phyloP scores from a whole-genome alignment of 768 basidiomycete species.

The Mycena galopus region DNA sequence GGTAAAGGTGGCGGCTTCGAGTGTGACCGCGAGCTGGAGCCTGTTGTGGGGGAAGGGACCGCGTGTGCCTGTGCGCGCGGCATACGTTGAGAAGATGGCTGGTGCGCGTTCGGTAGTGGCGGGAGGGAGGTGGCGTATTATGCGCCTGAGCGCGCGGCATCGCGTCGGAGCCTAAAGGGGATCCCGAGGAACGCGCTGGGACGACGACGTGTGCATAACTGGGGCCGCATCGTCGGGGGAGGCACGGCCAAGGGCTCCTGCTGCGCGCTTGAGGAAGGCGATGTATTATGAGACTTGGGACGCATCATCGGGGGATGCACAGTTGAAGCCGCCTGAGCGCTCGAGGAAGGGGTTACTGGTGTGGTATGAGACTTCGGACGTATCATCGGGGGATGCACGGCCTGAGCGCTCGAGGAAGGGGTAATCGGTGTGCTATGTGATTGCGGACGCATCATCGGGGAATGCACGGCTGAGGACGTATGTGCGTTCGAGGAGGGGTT shows the following conservation, averaged over 20 bases:
- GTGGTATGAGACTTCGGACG: slow-evolving; percentile 4
- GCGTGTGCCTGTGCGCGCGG: slow-evolving; percentile 21
- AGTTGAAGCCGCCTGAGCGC: too few species aligned
- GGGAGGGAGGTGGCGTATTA: neutral
- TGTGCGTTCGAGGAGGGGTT: neutral
- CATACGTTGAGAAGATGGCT: neutral
- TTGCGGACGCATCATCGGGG: neutral
- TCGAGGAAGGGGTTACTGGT: neutral
- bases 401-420: too few species aligned
- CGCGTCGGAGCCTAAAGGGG: neutral
- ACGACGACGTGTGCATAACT: neutral
- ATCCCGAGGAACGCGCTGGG: neutral
- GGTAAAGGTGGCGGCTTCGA: slow-evolving; percentile 3
- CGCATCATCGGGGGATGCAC: slow-evolving; percentile 6
- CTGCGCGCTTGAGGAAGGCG: neutral
- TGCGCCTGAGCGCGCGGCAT: neutral
- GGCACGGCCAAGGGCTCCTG: neutral
- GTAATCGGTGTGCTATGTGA: too few species aligned
- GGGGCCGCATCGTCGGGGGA: neutral
- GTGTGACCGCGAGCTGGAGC: neutral
- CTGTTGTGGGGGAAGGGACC: neutral
- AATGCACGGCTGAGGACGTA: neutral
- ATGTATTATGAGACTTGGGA: neutral
- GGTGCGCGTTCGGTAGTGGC: neutral
- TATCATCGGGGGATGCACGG: slow-evolving; percentile 1